Conservation (phyloP, 78 protist genomes). For the Ministeria vibrans region DNA sequence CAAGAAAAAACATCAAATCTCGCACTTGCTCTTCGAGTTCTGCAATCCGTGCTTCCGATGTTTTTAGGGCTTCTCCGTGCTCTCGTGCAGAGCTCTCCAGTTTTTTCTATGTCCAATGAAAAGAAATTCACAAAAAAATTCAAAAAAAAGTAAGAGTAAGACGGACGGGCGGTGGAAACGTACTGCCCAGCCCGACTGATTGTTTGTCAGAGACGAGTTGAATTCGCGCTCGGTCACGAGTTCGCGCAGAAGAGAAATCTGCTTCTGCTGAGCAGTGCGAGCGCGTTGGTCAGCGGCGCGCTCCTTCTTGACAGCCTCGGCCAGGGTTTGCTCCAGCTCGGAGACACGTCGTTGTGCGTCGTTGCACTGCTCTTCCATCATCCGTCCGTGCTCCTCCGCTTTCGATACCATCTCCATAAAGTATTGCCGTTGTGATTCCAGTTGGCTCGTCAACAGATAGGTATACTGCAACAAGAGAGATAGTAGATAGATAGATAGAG, state of each 20-base stretch:
- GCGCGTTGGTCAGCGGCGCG: too few relatives aligned
- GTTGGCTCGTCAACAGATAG: conserved; percentile 59
- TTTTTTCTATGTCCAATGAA: too few relatives aligned
- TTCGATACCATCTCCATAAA: conserved; percentile 18
- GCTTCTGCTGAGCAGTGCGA: neutral
- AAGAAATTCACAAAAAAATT: neutral
- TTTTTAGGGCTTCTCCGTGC: too few relatives aligned
- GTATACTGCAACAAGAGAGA: too few relatives aligned
- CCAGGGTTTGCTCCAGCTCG: neutral
- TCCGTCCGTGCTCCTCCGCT: neutral
- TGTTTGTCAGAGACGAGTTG: neutral
- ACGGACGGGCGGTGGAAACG: neutral
- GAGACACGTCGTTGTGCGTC: neutral
- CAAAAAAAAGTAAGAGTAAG: neutral
- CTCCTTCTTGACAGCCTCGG: too few relatives aligned
- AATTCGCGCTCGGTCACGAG: neutral
- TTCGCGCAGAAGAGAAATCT: neutral
- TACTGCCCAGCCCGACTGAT: neutral
- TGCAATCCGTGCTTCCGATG: too few relatives aligned
- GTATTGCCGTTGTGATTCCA: conserved; percentile 65
- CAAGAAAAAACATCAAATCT: conserved; percentile 17
- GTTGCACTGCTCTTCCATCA: neutral
- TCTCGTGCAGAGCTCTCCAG: too few relatives aligned
- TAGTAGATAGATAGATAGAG: too few relatives aligned
- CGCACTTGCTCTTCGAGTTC: conserved; percentile 15